Evolutionary conservation across 2,329 filamentous ascomycete genomes (phyloP).

Genomic region (Phyllosticta citriasiana): DNA sequence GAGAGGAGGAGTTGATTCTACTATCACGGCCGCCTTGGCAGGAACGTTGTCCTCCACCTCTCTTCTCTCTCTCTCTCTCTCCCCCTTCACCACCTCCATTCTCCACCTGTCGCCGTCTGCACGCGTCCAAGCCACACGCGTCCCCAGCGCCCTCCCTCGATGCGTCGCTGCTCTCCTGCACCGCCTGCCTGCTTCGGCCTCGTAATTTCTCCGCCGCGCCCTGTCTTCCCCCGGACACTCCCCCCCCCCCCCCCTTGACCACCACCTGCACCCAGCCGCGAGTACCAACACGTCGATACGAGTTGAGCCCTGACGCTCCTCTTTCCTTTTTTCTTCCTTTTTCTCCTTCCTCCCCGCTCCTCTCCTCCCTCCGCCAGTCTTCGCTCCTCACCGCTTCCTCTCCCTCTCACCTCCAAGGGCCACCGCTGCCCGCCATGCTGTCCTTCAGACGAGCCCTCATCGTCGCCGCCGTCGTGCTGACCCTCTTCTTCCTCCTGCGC

Average conservation of each 20-base stretch:
- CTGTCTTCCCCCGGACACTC: background rate
- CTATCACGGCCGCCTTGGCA: background rate
- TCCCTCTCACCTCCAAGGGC: background rate
- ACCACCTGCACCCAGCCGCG: background rate
- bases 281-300: background rate
- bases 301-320: background rate
- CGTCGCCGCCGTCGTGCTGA: conserved; percentile 58
- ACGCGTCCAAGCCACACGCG: background rate
- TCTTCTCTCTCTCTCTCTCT: too few relatives aligned
- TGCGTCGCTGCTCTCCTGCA: background rate
- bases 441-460: conserved; percentile 68
- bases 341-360: background rate
- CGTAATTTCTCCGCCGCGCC: background rate
- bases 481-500: conserved; percentile 59
- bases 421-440: conserved; percentile 49
- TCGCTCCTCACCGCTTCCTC: background rate
- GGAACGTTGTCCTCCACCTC: background rate
- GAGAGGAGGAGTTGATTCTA: background rate
- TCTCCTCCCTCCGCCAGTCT: conserved; percentile 1
- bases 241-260: background rate
- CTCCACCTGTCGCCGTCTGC: background rate
- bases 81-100: background rate
- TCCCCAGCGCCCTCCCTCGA: background rate
- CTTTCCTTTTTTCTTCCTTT: background rate
- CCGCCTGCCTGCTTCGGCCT: background rate